These are phyloP conservation scores for Umbelopsis sp. DNA, from an alignment of 192 early-diverging fungal species.

Conservation along the genomic window DNA sequence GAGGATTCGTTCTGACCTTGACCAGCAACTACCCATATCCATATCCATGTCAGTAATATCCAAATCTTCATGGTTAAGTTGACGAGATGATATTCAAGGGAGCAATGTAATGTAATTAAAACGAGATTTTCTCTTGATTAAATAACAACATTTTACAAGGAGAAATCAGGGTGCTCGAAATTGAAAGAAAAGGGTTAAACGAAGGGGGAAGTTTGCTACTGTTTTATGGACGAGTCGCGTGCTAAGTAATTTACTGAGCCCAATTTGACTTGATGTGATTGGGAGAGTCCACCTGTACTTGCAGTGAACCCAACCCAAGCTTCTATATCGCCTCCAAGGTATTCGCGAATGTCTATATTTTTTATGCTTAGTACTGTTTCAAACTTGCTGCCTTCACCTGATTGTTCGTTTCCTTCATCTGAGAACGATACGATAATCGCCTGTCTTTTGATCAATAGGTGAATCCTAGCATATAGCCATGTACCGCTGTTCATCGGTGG, in stretches of 20 bases:
- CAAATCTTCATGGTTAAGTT: not conserved
- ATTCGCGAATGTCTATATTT: conserved; percentile 3
- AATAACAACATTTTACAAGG: conserved; percentile 6
- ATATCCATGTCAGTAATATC: not conserved
- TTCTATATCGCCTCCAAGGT: not conserved
- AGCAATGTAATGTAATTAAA: not conserved
- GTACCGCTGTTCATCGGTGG: conserved; percentile 29
- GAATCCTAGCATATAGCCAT: conserved; percentile 24
- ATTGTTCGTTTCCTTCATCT: conserved; percentile 7
- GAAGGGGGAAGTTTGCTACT: not conserved
- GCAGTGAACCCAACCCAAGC: conserved; percentile 43
- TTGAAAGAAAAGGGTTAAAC: not conserved
- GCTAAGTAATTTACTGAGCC: not conserved
- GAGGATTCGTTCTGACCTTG: not conserved
- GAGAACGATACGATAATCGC: conserved; percentile 7
- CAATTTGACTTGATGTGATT: conserved; percentile 18
- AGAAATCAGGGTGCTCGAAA: not conserved
- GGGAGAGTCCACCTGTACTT: conserved; percentile 37
- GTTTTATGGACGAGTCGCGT: not conserved
- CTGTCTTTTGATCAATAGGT: not conserved
- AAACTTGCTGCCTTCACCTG: not conserved
- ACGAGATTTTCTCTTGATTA: not conserved
- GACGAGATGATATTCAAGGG: not conserved
- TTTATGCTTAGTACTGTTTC: not conserved
- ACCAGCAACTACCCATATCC: not conserved